Conservation (phyloP, 1,284 basidiomycete genomes). For the Rhodotorula sp. region DNA sequence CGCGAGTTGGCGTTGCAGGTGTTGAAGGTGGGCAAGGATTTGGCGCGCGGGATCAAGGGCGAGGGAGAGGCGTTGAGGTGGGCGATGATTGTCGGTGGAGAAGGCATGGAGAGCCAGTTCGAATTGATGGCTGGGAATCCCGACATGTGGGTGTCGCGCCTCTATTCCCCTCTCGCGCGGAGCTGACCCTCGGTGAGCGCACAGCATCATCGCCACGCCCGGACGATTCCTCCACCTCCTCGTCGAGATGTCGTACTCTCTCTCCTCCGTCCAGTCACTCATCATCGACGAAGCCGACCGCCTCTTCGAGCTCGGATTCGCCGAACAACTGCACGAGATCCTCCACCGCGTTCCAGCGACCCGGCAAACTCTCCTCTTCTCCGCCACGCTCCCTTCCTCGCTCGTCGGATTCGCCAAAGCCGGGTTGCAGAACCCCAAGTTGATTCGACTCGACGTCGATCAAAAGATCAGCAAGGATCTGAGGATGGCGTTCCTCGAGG, state of each 20-base stretch:
- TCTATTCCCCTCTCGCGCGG: slow-evolving; percentile 19
- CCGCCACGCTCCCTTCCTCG: slow-evolving; percentile 91
- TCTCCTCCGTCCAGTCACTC: slow-evolving; percentile 82
- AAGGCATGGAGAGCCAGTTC: slow-evolving; percentile 94
- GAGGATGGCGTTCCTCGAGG: slow-evolving; percentile 88
- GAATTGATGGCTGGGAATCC: slow-evolving; percentile 92
- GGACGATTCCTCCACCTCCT: slow-evolving; percentile 92
- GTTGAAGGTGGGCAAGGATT: slow-evolving; percentile 88
- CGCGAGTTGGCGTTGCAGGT: slow-evolving; percentile 94
- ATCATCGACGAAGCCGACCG: slow-evolving; percentile 98
- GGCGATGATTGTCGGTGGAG: slow-evolving; percentile 94
- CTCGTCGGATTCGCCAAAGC: slow-evolving; percentile 98
- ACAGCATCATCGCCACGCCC: slow-evolving; percentile 91
- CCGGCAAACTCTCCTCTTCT: slow-evolving; percentile 91
- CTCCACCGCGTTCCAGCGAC: slow-evolving; percentile 78
- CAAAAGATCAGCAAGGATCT: slow-evolving; percentile 93
- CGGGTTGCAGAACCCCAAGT: slow-evolving; percentile 87
- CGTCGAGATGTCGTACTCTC: slow-evolving; percentile 94
- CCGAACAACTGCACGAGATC: slow-evolving; percentile 86
- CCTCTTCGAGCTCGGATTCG: slow-evolving; percentile 93
- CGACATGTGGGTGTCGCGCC: slow-evolving; percentile 69
- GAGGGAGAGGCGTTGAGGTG: slow-evolving; percentile 68
- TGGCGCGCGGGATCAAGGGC: slow-evolving; percentile 65
- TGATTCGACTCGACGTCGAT: slow-evolving; percentile 92
- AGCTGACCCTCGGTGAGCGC: neutral